A percentile compares a stretch with the other conserved stretches of the same genome.
Conservation (phyloP, 2,329 filamentous ascomycete species). For the Hymenoscyphus salicellus region DNA sequence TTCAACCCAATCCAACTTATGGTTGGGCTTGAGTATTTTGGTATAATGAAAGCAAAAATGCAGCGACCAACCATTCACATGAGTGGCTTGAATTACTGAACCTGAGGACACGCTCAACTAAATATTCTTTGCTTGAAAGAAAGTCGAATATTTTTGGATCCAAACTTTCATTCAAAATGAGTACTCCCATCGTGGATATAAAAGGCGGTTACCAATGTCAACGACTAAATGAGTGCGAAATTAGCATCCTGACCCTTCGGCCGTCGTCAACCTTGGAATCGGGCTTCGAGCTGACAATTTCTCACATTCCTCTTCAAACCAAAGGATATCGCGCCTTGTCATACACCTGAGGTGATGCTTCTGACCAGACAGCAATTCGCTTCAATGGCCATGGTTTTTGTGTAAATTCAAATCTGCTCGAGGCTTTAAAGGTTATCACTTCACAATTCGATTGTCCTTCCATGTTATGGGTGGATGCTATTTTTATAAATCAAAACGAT, state of each 20-base stretch:
- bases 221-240: background rate
- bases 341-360: background rate
- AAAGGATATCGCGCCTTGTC: background rate
- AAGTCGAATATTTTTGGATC: background rate
- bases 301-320: background rate
- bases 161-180: background rate
- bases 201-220: background rate
- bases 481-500: too few species aligned
- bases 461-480: background rate
- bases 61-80: too few species aligned
- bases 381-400: background rate
- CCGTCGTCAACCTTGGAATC: background rate
- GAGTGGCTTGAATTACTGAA: too few species aligned
- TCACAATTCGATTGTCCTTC: background rate
- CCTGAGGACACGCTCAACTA: too few species aligned
- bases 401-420: background rate
- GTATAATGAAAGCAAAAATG: too few species aligned
- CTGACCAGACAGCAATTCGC: background rate
- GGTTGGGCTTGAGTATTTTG: too few species aligned
- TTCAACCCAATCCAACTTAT: too few species aligned
- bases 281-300: background rate
- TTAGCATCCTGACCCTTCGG: background rate
- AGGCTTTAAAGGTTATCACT: background rate
- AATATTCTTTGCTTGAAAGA: too few species aligned
- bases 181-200: too few species aligned